These are phyloP conservation scores for Akanthomyces uredinophilus DNA, from an alignment of 2,329 filamentous ascomycete species.

Conservation along the genomic window DNA sequence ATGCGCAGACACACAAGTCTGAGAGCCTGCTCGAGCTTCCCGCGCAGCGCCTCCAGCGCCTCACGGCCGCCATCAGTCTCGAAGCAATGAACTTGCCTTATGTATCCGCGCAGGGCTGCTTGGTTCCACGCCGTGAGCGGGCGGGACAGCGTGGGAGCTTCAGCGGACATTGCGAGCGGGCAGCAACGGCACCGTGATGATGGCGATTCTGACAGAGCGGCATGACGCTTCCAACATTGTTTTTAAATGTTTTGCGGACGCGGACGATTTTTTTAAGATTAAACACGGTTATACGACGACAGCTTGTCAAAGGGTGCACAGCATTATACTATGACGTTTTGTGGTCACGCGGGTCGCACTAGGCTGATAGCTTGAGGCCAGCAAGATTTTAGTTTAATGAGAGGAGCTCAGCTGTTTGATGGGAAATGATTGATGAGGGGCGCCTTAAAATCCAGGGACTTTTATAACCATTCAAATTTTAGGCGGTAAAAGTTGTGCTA, in stretches of 20 bases:
- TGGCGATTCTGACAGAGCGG: not conserved
- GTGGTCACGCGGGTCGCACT: conserved; percentile 14
- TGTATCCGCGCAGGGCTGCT: conserved; percentile 17
- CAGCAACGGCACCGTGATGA: not conserved
- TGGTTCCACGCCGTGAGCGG: conserved; percentile 18
- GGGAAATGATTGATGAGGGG: not conserved
- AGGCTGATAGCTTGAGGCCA: conserved; percentile 1
- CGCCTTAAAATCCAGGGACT: not conserved
- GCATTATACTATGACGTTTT: conserved; percentile 7
- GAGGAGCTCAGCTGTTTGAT: not conserved
- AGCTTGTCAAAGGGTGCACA: not conserved
- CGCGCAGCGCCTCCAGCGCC: conserved; percentile 9
- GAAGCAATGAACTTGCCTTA: conserved; percentile 20
- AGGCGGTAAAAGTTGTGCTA: not conserved
- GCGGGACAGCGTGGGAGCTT: not conserved
- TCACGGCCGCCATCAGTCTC: conserved; percentile 5
- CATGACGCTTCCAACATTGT: not conserved
- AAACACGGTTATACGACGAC: not conserved
- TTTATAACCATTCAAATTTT: no score
- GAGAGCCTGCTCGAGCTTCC: conserved; percentile 8
- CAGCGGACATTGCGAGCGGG: not conserved
- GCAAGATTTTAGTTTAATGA: not conserved
- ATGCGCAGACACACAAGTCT: not conserved
- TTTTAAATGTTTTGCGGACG: not conserved
- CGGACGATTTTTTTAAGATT: not conserved